Evolutionary conservation across 1,284 basidiomycete genomes (phyloP).

Genomic region (Amylostereum chailletii): DNA sequence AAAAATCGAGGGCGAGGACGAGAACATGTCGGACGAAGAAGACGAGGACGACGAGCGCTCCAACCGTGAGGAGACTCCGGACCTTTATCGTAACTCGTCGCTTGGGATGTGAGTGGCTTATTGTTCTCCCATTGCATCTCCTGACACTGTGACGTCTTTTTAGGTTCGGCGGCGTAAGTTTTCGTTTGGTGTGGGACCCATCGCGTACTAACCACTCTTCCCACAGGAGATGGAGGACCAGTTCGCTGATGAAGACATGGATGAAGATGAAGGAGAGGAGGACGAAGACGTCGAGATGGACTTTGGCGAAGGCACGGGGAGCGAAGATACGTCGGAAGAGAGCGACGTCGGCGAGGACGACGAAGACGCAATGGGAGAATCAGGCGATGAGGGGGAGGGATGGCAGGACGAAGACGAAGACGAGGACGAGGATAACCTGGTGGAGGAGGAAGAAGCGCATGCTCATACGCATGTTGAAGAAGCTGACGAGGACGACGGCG

Average conservation of each 20-base stretch:
- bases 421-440: slow-evolving; percentile 48
- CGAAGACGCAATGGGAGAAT: slow-evolving; percentile 56
- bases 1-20: slow-evolving; percentile 49
- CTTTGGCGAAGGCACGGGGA: slow-evolving; percentile 72
- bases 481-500: slow-evolving; percentile 36
- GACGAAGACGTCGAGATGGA: slow-evolving; percentile 86
- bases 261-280: slow-evolving; percentile 72
- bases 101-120: slow-evolving; percentile 76
- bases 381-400: slow-evolving; percentile 35
- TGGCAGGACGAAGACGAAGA: slow-evolving; percentile 65
- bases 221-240: slow-evolving; percentile 76
- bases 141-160: slow-evolving; percentile 1
- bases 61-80: slow-evolving; percentile 76
- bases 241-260: slow-evolving; percentile 71
- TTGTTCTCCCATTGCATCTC: not conserved
- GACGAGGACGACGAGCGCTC: slow-evolving; percentile 42
- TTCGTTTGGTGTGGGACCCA: not conserved
- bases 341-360: slow-evolving; percentile 54
- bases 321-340: slow-evolving; percentile 70
- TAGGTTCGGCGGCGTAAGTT: slow-evolving; percentile 74
- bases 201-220: not conserved
- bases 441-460: slow-evolving; percentile 46
- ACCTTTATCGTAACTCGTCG: slow-evolving; percentile 94
- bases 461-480: slow-evolving; percentile 36
- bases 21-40: slow-evolving; percentile 49